phyloP scores from a whole-genome alignment of 176 grass and related monocot species.

The Pharus latifolius region DNA sequence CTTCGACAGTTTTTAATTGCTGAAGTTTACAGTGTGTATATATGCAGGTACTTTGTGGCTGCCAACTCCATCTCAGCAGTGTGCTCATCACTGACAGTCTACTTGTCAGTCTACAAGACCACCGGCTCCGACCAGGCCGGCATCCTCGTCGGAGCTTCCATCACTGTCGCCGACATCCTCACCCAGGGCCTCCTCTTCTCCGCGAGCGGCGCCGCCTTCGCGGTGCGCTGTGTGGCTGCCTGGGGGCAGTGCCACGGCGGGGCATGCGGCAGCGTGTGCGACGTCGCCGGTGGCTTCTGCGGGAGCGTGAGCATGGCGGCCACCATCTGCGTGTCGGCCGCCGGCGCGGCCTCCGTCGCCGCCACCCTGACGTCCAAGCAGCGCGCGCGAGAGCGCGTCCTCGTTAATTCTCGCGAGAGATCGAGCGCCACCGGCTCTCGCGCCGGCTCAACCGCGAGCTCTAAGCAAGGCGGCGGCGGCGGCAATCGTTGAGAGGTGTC shows the following conservation, averaged over 20 bases:
- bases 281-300: neutral
- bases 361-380: neutral
- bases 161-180: slow-evolving; percentile 17
- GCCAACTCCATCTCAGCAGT: neutral
- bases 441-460: too few species aligned
- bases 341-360: neutral
- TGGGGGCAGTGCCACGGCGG: neutral
- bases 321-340: neutral
- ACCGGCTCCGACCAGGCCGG: too few species aligned
- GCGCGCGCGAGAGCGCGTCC: neutral
- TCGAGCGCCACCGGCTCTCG: neutral
- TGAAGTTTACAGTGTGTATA: too few species aligned
- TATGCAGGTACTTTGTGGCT: slow-evolving; percentile 43
- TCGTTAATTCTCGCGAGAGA: too few species aligned
- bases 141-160: too few species aligned
- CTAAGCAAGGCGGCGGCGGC: too few species aligned
- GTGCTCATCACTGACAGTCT: slow-evolving; percentile 24
- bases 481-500: too few species aligned
- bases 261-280: neutral
- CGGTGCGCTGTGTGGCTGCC: neutral
- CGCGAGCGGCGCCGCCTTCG: slow-evolving; percentile 1
- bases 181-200: slow-evolving; percentile 24
- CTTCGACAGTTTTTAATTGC: too few species aligned
- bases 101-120: neutral
- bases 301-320: neutral